These are phyloP conservation scores for Waltiozyma solani DNA, from an alignment of 1,139 yeast species.

Conservation along the genomic window DNA sequence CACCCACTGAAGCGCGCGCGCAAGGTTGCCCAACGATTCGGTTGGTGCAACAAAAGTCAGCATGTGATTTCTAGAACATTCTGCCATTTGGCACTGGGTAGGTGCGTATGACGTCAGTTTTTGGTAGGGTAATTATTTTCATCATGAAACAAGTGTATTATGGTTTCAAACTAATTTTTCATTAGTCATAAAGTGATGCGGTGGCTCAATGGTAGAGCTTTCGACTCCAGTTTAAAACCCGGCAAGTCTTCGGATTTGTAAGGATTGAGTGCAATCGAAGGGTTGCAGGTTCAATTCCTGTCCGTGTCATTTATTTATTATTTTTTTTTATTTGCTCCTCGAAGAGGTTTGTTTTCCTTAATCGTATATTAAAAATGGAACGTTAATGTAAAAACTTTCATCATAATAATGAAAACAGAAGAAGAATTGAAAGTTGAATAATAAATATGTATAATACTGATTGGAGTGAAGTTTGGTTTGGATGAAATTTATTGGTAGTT, in stretches of 20 bases:
- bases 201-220: conserved; percentile 94
- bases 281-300: conserved; percentile 76
- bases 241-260: not conserved
- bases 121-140: not conserved
- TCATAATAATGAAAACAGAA: no score
- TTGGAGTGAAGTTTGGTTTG: no score
- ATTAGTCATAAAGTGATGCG: conserved; percentile 40
- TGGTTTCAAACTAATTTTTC: not conserved
- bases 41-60: not conserved
- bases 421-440: no score
- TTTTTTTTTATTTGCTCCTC: conserved; percentile 20
- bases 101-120: not conserved
- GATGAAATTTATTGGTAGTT: not conserved
- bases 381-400: no score
- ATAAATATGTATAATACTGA: no score
- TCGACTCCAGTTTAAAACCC: conserved; percentile 56
- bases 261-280: conserved; percentile 39
- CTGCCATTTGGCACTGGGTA: not conserved
- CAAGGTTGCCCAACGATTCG: not conserved
- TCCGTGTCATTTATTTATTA: conserved; percentile 44
- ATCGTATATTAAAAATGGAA: no score
- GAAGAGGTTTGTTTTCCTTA: no score
- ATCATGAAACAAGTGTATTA: no score
- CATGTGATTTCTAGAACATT: not conserved
- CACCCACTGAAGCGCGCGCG: no score